phyloP scores from a whole-genome alignment of 306 rosid genomes.

The Nissolia schottii region DNA sequence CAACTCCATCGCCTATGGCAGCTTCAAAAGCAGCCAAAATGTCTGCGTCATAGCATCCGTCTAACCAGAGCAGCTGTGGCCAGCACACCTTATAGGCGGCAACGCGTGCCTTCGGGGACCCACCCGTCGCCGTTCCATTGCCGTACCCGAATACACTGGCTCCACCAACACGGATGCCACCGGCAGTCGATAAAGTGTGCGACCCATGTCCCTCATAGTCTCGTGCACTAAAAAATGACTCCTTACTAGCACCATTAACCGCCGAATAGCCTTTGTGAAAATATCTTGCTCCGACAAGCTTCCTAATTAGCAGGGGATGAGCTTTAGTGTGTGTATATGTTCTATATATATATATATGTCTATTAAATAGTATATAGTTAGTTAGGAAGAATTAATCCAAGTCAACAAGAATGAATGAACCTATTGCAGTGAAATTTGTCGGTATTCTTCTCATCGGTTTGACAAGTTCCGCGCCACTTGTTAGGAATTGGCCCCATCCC shows the following conservation, averaged over 20 bases:
- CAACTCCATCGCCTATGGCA: conserved; percentile 60
- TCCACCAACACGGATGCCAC: conserved; percentile 42
- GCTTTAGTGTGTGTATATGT: background rate
- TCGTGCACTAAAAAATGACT: conserved; percentile 13
- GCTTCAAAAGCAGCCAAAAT: conserved; percentile 52
- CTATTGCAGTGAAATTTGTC: too few relatives aligned
- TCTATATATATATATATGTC: background rate
- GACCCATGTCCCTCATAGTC: conserved; percentile 64
- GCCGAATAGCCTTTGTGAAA: conserved; percentile 40
- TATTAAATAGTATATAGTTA: too few relatives aligned
- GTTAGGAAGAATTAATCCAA: too few relatives aligned
- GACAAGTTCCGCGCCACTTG: too few relatives aligned
- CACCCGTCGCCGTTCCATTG: conserved; percentile 65
- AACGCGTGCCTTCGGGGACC: conserved; percentile 58
- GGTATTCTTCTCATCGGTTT: too few relatives aligned
- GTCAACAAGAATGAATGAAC: too few relatives aligned
- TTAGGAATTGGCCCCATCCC: too few relatives aligned
- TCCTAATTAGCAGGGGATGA: too few relatives aligned
- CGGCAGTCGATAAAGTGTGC: conserved; percentile 72
- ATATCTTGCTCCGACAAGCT: conserved; percentile 66
- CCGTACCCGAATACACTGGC: conserved; percentile 43
- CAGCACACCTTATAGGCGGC: conserved; percentile 75
- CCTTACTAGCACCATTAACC: background rate
- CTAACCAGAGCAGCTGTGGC: background rate
- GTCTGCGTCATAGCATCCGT: conserved; percentile 49